Conservation (phyloP, 169 alveolate species). For the Cryptosporidium viatorum region DNA sequence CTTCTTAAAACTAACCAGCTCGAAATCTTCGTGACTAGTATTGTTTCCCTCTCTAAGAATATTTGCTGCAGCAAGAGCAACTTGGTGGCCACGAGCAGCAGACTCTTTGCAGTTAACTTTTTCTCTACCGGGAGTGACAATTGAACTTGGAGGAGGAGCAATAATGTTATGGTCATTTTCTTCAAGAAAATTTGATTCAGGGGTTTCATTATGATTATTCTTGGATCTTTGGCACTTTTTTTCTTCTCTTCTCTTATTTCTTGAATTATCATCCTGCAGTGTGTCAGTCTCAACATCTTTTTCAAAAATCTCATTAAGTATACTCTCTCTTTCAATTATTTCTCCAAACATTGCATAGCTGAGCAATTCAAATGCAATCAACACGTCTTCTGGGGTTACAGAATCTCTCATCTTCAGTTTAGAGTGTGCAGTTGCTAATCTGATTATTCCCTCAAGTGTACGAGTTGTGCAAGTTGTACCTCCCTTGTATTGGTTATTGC, state of each 20-base stretch:
- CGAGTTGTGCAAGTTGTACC: conserved; percentile 76
- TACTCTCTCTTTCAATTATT: background rate
- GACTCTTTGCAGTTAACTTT: conserved; percentile 20
- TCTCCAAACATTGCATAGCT: conserved; percentile 87
- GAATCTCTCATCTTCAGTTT: conserved; percentile 85
- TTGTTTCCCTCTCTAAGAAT: conserved; percentile 8
- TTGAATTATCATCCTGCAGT: conserved; percentile 7
- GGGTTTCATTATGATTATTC: background rate
- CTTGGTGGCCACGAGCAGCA: conserved; percentile 68
- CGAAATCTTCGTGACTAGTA: background rate
- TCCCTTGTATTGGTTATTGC: conserved; percentile 43
- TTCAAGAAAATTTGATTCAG: conserved; percentile 3
- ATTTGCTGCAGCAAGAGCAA: conserved; percentile 68
- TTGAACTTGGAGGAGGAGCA: conserved; percentile 71
- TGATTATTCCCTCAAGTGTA: conserved; percentile 90
- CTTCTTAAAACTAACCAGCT: background rate
- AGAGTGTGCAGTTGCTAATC: conserved; percentile 90
- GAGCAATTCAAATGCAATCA: conserved; percentile 82
- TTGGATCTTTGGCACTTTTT: conserved; percentile 33
- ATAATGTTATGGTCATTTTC: conserved; percentile 21
- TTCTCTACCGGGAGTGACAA: conserved; percentile 53
- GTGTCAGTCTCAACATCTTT: background rate
- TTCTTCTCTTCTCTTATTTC: conserved; percentile 50
- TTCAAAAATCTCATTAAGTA: background rate
- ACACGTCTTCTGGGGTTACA: conserved; percentile 84